Conservation (phyloP, 1,139 yeast species). For the Arxiozyma heterogenica region DNA sequence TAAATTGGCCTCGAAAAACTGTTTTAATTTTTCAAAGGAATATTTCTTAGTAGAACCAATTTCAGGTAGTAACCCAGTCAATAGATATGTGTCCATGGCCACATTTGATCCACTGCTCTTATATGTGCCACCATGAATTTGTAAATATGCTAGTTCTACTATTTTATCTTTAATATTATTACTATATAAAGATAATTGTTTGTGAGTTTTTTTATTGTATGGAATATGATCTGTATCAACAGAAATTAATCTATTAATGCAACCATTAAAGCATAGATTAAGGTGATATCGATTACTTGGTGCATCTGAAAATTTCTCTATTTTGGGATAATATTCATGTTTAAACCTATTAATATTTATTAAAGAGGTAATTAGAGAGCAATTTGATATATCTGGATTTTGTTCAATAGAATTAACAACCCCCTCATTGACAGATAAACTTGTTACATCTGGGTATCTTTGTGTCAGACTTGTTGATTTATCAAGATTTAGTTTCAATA, state of each 20-base stretch:
- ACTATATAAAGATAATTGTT: conserved; percentile 17
- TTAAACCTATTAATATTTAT: conserved; percentile 33
- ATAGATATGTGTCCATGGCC: conserved; percentile 57
- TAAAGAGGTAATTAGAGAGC: conserved; percentile 67
- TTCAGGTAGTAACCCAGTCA: conserved; percentile 74
- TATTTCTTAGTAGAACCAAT: conserved; percentile 32
- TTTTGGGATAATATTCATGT: conserved; percentile 22
- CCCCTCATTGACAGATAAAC: conserved; percentile 20
- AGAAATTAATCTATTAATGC: conserved; percentile 41
- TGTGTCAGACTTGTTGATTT: conserved; percentile 4
- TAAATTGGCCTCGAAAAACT: conserved; percentile 29
- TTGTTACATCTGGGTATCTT: conserved; percentile 15
- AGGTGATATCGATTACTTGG: conserved; percentile 33
- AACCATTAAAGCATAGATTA: conserved; percentile 50
- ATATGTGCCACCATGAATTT: conserved; percentile 53
- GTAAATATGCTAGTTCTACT: conserved; percentile 67
- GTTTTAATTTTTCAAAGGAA: conserved; percentile 33
- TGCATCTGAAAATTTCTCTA: conserved; percentile 13
- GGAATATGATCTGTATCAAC: conserved; percentile 39
- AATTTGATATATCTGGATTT: conserved; percentile 58
- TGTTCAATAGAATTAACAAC: conserved; percentile 24
- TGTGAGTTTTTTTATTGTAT: conserved; percentile 12
- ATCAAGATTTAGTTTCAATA: neutral
- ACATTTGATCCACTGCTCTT: conserved; percentile 69
- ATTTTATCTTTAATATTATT: conserved; percentile 38